These are phyloP conservation scores for Phialophora verrucosa DNA, from an alignment of 2,329 filamentous ascomycete species.

Conservation along the genomic window DNA sequence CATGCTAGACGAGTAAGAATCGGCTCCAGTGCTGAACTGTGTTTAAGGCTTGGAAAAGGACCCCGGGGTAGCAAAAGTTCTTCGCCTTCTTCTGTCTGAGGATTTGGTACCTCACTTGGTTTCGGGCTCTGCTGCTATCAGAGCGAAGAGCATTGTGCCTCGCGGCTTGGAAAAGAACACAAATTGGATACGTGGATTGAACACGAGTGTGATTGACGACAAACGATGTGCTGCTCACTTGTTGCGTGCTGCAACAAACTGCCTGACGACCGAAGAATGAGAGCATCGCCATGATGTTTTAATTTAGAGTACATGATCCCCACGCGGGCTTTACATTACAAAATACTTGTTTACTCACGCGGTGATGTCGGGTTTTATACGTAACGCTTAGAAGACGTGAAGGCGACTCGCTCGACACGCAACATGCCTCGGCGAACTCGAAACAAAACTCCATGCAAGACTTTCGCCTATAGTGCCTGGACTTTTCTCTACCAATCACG, in stretches of 20 bases:
- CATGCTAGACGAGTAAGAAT: background rate
- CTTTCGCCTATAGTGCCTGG: no score
- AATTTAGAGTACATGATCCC: conserved; percentile 3
- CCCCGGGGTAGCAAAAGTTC: background rate
- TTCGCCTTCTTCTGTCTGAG: background rate
- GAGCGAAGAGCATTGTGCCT: background rate
- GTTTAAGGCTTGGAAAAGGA: background rate
- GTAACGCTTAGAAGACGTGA: no score
- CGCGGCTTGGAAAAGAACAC: conserved; percentile 2
- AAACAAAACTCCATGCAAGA: no score
- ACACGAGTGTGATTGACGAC: background rate
- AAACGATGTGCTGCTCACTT: background rate
- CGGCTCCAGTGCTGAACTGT: conserved; percentile 1
- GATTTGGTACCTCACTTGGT: background rate
- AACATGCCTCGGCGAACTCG: no score
- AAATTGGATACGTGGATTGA: conserved; percentile 13
- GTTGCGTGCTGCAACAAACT: background rate
- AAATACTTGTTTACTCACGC: background rate
- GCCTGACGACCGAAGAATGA: background rate
- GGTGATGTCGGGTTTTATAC: no score
- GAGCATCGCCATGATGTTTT: background rate
- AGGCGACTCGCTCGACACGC: no score
- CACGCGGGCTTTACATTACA: background rate
- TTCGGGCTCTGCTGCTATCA: background rate
- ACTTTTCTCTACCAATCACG: no score